Percentiles rank a stretch among this genome's conserved stretches.
phyloP scores from a whole-genome alignment of 1,284 basidiomycete genomes.

The Singerocomus rubriflavus region DNA sequence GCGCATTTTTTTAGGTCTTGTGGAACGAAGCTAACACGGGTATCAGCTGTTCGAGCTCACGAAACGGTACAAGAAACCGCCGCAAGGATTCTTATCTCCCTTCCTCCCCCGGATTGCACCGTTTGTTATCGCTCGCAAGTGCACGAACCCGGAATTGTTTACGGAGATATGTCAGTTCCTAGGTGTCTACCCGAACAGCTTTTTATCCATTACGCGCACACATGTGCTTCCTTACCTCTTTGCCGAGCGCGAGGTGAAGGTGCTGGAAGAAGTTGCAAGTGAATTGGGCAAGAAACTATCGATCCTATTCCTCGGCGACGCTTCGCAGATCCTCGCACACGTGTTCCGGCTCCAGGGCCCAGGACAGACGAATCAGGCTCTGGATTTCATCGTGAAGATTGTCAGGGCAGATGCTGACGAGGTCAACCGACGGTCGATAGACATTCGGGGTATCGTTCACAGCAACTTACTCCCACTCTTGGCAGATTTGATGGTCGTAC shows the following conservation, averaged over 20 bases:
- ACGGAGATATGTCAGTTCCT: constrained; percentile 64
- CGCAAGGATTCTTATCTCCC: constrained; percentile 69
- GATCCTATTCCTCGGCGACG: constrained; percentile 58
- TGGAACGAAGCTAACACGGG: constrained; percentile 12
- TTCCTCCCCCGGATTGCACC: constrained; percentile 69
- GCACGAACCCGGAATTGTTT: constrained; percentile 56
- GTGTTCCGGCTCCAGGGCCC: constrained; percentile 62
- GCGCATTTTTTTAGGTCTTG: background rate
- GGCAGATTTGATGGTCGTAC: constrained; percentile 68
- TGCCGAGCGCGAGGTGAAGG: constrained; percentile 53
- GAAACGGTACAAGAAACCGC: constrained; percentile 58
- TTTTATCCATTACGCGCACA: constrained; percentile 65
- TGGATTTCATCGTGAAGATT: constrained; percentile 59
- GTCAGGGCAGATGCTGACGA: constrained; percentile 29
- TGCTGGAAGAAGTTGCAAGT: constrained; percentile 43
- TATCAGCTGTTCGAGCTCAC: constrained; percentile 59
- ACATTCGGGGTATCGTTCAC: constrained; percentile 53
- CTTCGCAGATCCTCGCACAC: constrained; percentile 67
- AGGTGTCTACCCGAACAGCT: constrained; percentile 52
- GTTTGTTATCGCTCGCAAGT: constrained; percentile 60
- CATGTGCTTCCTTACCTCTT: constrained; percentile 74
- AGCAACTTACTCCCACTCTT: constrained; percentile 67
- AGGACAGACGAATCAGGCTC: constrained; percentile 50
- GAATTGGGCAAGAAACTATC: constrained; percentile 48
- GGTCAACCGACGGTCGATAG: constrained; percentile 37